Conservation (phyloP, 148 eudicot genomes). For the Heliosperma pusillum region DNA sequence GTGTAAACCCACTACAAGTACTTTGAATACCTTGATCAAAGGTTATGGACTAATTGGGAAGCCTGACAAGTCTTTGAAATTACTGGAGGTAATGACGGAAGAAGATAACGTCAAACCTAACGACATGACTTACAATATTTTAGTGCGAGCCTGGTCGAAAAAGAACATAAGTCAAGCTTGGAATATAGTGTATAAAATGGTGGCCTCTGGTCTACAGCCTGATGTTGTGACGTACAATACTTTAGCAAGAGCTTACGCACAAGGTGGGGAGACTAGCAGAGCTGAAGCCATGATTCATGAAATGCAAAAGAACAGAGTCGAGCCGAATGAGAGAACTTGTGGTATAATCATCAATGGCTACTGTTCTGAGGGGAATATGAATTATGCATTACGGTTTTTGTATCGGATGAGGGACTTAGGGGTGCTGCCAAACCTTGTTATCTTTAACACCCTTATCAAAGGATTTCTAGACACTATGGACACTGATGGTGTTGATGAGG, state of each 20-base stretch:
- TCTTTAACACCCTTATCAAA: conserved; percentile 81
- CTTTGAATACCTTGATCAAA: conserved; percentile 80
- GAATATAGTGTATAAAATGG: conserved; percentile 74
- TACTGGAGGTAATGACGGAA: conserved; percentile 55
- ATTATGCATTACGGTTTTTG: conserved; percentile 72
- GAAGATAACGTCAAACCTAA: conserved; percentile 76
- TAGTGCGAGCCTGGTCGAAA: conserved; percentile 78
- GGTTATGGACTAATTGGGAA: conserved; percentile 82
- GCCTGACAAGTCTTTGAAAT: conserved; percentile 70
- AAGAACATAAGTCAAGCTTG: conserved; percentile 70
- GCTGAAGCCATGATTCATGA: conserved; percentile 74
- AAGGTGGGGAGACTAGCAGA: conserved; percentile 58
- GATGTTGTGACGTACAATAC: conserved; percentile 88
- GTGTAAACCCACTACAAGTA: conserved; percentile 81
- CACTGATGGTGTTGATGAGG: conserved; percentile 88
- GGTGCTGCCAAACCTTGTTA: conserved; percentile 64
- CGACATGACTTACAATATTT: conserved; percentile 73
- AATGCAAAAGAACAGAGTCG: conserved; percentile 59
- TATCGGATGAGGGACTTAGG: conserved; percentile 76
- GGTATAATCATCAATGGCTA: conserved; percentile 79
- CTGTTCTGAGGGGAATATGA: conserved; percentile 76
- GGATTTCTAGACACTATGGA: conserved; percentile 72
- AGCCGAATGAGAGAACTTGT: conserved; percentile 83
- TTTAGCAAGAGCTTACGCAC: conserved; percentile 65
- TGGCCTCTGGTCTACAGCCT: conserved; percentile 67